Evolutionary conservation across 2,329 filamentous ascomycete genomes (phyloP).

Genomic region (Fusarium keratoplasticum): DNA sequence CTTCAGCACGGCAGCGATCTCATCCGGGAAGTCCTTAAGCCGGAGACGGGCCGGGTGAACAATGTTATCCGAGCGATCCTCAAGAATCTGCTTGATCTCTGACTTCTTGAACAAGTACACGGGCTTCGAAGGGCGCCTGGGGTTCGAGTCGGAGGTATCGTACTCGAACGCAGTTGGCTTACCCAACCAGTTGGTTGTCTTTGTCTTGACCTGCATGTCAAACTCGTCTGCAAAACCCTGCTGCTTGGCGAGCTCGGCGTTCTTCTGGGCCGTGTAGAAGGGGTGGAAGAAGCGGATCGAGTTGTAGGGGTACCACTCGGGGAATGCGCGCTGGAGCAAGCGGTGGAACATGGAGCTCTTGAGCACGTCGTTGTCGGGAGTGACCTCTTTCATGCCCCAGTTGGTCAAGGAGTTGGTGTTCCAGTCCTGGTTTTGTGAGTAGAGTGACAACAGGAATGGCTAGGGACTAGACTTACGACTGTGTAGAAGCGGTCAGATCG

Average conservation of each 20-base stretch:
- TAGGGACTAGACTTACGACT: conserved; percentile 3
- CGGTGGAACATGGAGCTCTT: conserved; percentile 42
- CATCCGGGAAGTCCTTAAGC: background rate
- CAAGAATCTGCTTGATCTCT: background rate
- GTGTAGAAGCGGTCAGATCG: conserved; percentile 77
- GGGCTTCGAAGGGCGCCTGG: background rate
- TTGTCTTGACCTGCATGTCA: background rate
- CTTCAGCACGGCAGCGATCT: background rate
- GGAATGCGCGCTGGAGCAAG: conserved; percentile 38
- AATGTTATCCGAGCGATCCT: background rate
- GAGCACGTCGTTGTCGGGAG: conserved; percentile 25
- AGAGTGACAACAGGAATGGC: background rate
- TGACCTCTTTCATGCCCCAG: conserved; percentile 41
- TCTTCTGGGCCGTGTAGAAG: conserved; percentile 35
- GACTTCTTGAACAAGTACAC: background rate
- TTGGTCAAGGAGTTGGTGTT: conserved; percentile 53
- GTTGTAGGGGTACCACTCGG: conserved; percentile 33
- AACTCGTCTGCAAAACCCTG: conserved; percentile 26
- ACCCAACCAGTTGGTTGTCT: background rate
- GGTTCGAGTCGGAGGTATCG: background rate
- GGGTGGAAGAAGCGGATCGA: conserved; percentile 39
- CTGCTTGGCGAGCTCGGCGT: conserved; percentile 18
- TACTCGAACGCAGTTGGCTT: background rate
- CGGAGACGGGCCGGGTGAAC: background rate
- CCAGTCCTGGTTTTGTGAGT: conserved; percentile 46